Evolutionary conservation across 2,329 filamentous ascomycete species (phyloP), one percentile per base, ranked within the genome.

Genomic region (Alternaria viburni): DNA sequence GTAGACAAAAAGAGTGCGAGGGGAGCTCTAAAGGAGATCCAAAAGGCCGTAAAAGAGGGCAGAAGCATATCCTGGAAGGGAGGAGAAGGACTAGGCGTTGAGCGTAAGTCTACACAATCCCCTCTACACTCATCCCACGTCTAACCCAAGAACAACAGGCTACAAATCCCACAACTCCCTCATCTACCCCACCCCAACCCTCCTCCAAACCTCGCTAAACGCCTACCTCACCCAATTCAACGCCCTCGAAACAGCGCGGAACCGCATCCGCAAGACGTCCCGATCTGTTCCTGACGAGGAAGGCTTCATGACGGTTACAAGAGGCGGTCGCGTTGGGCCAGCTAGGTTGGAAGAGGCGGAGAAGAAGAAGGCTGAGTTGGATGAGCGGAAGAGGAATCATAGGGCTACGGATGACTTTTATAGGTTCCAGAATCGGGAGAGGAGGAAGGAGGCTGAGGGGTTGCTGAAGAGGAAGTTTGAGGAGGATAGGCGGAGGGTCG

Each of bases 271-370:
- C 84, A 76, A 91, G 82, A 76, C 87, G 59, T 83, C 90, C 65
- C 89, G 92, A 64, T 90, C 91, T 70, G 90, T 93, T 73, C 93
- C 95, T 0, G 96, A 99, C 79, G 94, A 93, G 75, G 96, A 99
- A 79, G 96, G 96, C 2, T 99, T 99, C 78, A 87, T 98, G 52
- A 98, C 94, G 4, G 96, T 99, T 23, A 91, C 90, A 2, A 87
- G 92, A 58, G 93, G 93, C 25, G 91, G 74, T 1, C 86, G 86
- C 63, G 86, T 86, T 7, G 91, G 90, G n/a, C 89, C 92, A 1
- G 93, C 92, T 2, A 87, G 90, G 58, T 86, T 89, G 65, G 90
- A 90, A 70, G 93, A 89, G 74, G 85, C 84, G 47, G 80, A 87
- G 73, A 81, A 84, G 62, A 87, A 88, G 77, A 88, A 91, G 81